phyloP scores from a whole-genome alignment of 164 flowering plant species.

The Tetracentron sinense region DNA sequence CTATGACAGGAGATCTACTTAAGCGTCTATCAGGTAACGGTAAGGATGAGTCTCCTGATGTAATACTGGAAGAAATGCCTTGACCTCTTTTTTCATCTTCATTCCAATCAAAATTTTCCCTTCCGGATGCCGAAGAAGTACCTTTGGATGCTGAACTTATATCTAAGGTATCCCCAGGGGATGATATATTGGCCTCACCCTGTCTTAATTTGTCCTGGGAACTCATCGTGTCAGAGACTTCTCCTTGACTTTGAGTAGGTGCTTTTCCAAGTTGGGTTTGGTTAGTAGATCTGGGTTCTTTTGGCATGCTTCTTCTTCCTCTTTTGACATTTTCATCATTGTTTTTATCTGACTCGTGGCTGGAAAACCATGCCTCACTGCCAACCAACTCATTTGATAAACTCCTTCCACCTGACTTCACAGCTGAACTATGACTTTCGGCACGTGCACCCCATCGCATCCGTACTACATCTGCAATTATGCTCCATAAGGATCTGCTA shows the following conservation, averaged over 20 bases:
- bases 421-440: slow-evolving; percentile 39
- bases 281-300: slow-evolving; percentile 26
- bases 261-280: slow-evolving; percentile 22
- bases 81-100: slow-evolving; percentile 22
- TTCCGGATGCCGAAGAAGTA: slow-evolving; percentile 24
- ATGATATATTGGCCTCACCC: slow-evolving; percentile 21
- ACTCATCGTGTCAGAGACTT: slow-evolving; percentile 21
- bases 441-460: slow-evolving; percentile 53
- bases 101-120: slow-evolving; percentile 20
- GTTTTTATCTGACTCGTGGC: slow-evolving; percentile 60
- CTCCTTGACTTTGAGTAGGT: slow-evolving; percentile 29
- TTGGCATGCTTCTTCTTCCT: slow-evolving; percentile 24
- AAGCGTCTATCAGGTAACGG: slow-evolving; percentile 22
- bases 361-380: slow-evolving; percentile 85
- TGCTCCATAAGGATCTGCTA: slow-evolving; percentile 70
- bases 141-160: slow-evolving; percentile 28
- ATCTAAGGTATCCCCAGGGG: slow-evolving; percentile 24
- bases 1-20: no score
- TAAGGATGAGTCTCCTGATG: slow-evolving; percentile 1
- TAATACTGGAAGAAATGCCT: slow-evolving; percentile 8
- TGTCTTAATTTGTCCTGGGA: slow-evolving; percentile 19
- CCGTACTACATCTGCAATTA: slow-evolving; percentile 52
- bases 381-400: slow-evolving; percentile 59
- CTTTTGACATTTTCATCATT: slow-evolving; percentile 32
- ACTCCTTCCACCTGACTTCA: slow-evolving; percentile 41